These are phyloP conservation scores for Uronychia binucleata DNA, from an alignment of 73 alveolate genomes.

Conservation along the genomic window DNA sequence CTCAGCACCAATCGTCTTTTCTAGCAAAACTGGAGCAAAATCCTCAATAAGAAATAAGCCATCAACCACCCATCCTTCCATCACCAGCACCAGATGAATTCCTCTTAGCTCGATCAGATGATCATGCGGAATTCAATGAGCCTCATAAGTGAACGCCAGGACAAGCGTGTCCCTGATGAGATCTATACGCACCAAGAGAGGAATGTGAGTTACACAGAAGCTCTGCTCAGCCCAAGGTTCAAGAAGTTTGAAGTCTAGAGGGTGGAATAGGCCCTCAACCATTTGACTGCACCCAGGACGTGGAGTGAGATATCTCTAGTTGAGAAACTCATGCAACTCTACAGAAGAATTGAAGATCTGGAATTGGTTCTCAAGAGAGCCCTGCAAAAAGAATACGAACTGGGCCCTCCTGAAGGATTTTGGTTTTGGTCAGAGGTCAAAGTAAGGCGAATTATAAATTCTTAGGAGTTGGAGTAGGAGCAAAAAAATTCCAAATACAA, in stretches of 20 bases:
- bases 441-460: neutral
- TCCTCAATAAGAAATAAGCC: neutral
- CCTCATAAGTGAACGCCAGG: neutral
- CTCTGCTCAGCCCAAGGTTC: neutral
- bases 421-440: neutral
- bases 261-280: neutral
- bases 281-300: neutral
- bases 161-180: neutral
- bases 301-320: neutral
- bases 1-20: neutral
- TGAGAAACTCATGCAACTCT: neutral
- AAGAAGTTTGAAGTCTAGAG: neutral
- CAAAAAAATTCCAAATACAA: neutral
- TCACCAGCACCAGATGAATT: neutral
- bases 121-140: neutral
- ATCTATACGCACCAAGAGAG: neutral
- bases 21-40: neutral
- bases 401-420: neutral
- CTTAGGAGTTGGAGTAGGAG: neutral
- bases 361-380: conserved; percentile 19
- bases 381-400: neutral
- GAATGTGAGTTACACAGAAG: neutral
- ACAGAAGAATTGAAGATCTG: neutral
- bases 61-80: neutral
- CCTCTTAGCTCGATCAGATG: neutral